A percentile compares a stretch with the other conserved stretches of the same genome.
Evolutionary conservation across 495 filamentous ascomycete species (phyloP).

Genomic region (Saxophila tyrrhenica): DNA sequence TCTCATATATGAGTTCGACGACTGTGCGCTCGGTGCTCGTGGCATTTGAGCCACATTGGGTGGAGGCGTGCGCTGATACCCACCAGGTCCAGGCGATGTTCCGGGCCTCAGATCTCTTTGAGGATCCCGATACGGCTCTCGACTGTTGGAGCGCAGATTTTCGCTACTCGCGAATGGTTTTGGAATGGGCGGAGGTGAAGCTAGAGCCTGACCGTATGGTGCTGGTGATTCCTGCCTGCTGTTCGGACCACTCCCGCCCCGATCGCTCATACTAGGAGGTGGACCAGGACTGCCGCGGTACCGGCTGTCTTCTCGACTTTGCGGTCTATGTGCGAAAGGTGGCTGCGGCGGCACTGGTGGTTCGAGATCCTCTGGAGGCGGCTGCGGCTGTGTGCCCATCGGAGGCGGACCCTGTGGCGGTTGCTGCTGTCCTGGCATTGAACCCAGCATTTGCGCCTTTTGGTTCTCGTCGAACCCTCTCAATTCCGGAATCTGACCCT

Average conservation of each 20-base stretch:
- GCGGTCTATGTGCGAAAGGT: slow-evolving; percentile 13
- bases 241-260: slow-evolving; percentile 2
- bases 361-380: not conserved
- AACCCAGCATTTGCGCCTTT: slow-evolving; percentile 54
- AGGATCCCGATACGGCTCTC: not conserved
- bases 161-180: slow-evolving; percentile 17
- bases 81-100: slow-evolving; percentile 5
- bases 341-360: slow-evolving; percentile 10
- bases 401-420: slow-evolving; percentile 1
- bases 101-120: slow-evolving; percentile 4
- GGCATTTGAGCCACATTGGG: not conserved
- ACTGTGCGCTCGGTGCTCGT: slow-evolving; percentile 18
- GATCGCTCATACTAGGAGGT: slow-evolving; percentile 14
- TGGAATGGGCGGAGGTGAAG: slow-evolving; percentile 1
- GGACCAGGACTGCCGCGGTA: slow-evolving; percentile 15
- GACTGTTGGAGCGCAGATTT: slow-evolving; percentile 13
- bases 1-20: slow-evolving; percentile 24
- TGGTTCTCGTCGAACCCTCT: slow-evolving; percentile 73
- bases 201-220: not conserved
- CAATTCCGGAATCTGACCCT: slow-evolving; percentile 67
- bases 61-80: not conserved
- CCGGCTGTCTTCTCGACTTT: slow-evolving; percentile 10
- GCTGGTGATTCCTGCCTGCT: not conserved
- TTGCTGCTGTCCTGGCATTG: slow-evolving; percentile 27
- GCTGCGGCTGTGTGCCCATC: not conserved